A percentile compares a stretch with the other conserved stretches of the same genome.
phyloP scores from a whole-genome alignment of 75 land plant genomes.

The Gnetum montanum region DNA sequence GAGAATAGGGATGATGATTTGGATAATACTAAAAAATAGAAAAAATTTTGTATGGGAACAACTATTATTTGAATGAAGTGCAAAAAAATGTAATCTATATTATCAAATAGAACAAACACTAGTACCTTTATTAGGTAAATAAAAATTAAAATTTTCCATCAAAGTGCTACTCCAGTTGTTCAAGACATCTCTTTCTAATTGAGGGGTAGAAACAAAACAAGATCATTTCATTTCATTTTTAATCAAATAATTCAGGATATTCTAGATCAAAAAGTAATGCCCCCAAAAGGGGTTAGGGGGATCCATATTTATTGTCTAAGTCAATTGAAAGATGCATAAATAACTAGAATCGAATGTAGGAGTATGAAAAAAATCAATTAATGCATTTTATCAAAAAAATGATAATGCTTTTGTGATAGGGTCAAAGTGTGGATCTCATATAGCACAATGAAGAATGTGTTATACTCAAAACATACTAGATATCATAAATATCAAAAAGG shows the following conservation, averaged over 20 bases:
- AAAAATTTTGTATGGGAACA: background rate
- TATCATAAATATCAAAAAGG: background rate
- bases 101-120: constrained; percentile 10
- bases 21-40: background rate
- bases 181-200: constrained; percentile 15
- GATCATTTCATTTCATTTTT: constrained; percentile 14
- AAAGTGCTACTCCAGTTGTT: constrained; percentile 16
- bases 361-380: background rate
- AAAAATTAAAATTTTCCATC: constrained; percentile 11
- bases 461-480: background rate
- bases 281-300: background rate
- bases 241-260: constrained; percentile 11
- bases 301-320: background rate
- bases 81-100: constrained; percentile 1
- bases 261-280: constrained; percentile 5
- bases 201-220: constrained; percentile 6
- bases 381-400: background rate
- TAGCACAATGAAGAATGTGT: background rate
- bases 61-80: constrained; percentile 1
- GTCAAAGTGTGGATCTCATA: background rate
- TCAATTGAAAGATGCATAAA: background rate
- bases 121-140: constrained; percentile 13
- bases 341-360: background rate
- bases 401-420: background rate
- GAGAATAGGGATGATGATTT: background rate